Evolutionary conservation across 148 eudicot genomes (phyloP).

Genomic region (Nepenthes gracilis): DNA sequence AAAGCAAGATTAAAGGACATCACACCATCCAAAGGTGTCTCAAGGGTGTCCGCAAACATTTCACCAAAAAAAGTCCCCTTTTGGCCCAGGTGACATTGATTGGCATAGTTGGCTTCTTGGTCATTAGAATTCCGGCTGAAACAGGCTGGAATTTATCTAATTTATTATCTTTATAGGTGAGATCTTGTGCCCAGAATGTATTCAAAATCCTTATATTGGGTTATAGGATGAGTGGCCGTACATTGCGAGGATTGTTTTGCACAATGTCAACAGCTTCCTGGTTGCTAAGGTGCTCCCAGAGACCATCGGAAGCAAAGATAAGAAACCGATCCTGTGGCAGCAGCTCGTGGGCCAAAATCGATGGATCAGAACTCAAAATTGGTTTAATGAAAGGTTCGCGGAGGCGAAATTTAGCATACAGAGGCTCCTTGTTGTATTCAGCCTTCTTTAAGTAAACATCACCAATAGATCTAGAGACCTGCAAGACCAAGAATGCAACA

Average conservation of each 20-base stretch:
- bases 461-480: conserved; percentile 8
- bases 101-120: no score
- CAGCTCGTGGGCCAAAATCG: conserved; percentile 3
- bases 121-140: no score
- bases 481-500: no score
- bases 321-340: conserved; percentile 4
- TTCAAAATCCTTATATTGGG: no score
- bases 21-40: no score
- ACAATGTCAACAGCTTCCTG: conserved; percentile 7
- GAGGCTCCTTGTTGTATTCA: conserved; percentile 5
- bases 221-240: not conserved
- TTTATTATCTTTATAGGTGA: no score
- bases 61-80: no score
- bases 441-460: conserved; percentile 7
- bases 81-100: no score
- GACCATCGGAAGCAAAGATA: conserved; percentile 7
- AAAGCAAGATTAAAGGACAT: no score
- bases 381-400: conserved; percentile 2
- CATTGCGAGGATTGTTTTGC: conserved; percentile 1
- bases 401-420: conserved; percentile 7
- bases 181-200: no score
- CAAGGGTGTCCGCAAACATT: no score
- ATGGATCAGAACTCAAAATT: conserved; percentile 8
- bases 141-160: no score
- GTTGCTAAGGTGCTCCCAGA: conserved; percentile 9